These are phyloP conservation scores for Plenodomus biglobosus DNA, from an alignment of 2,329 filamentous ascomycete genomes.

Conservation along the genomic window DNA sequence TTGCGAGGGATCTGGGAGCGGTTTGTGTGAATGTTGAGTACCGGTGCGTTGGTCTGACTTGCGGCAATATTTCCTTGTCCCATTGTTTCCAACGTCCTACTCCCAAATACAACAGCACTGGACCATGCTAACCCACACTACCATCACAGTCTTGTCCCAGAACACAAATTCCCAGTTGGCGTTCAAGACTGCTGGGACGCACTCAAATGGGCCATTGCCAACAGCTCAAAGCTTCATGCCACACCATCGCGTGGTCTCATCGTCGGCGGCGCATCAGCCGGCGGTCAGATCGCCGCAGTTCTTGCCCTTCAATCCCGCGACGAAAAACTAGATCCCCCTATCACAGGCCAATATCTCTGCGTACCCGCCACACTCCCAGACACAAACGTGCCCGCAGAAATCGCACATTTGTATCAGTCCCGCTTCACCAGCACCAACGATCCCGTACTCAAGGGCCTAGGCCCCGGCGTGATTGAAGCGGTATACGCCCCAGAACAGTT, in stretches of 20 bases:
- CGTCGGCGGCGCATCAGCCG: conserved; percentile 55
- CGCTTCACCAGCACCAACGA: conserved; percentile 30
- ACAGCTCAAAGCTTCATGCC: conserved; percentile 37
- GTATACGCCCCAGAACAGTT: conserved; percentile 32
- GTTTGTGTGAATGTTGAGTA: conserved; percentile 56
- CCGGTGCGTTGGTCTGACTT: too few relatives aligned
- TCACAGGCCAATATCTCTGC: conserved; percentile 53
- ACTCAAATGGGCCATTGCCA: conserved; percentile 45
- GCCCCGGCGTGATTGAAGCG: conserved; percentile 12
- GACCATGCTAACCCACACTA: not conserved
- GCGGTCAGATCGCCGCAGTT: conserved; percentile 56
- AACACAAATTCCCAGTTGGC: conserved; percentile 53
- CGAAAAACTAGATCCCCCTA: conserved; percentile 43
- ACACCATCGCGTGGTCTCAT: conserved; percentile 52
- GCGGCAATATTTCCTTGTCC: not conserved
- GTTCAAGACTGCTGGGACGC: conserved; percentile 54
- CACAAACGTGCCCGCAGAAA: conserved; percentile 45
- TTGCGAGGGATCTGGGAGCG: conserved; percentile 41
- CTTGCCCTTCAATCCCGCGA: conserved; percentile 50
- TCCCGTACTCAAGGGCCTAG: conserved; percentile 24
- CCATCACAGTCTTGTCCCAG: conserved; percentile 50
- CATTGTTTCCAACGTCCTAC: not conserved
- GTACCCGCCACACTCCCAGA: conserved; percentile 50
- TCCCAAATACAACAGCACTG: too few relatives aligned
- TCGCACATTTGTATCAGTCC: conserved; percentile 46